Conservation (phyloP, 768 basidiomycete genomes). For the Leucocoprinus sp. region DNA sequence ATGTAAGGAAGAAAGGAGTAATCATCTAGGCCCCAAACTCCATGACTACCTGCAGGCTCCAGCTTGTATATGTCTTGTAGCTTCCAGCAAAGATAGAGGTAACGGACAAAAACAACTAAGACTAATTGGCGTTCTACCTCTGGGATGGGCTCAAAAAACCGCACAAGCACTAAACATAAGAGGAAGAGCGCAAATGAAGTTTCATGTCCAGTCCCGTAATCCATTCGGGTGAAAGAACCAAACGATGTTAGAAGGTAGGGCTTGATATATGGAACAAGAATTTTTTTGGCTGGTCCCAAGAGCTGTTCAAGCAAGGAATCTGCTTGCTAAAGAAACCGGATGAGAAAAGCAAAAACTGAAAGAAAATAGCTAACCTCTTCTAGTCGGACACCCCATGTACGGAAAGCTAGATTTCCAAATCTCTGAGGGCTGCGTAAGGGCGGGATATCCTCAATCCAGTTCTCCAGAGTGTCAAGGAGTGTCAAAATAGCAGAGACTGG, state of each 20-base stretch:
- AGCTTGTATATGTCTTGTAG: slow-evolving; percentile 85
- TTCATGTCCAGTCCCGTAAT: slow-evolving; percentile 98
- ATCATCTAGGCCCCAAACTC: slow-evolving; percentile 97
- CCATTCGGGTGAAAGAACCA: slow-evolving; percentile 84
- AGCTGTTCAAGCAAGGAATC: slow-evolving; percentile 41
- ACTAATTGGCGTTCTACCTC: slow-evolving; percentile 55
- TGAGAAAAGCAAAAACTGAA: neutral
- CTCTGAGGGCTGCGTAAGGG: slow-evolving; percentile 67
- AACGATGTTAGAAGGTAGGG: slow-evolving; percentile 81
- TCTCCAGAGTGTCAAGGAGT: slow-evolving; percentile 58
- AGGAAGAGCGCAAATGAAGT: slow-evolving; percentile 79
- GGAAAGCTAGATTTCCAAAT: slow-evolving; percentile 88
- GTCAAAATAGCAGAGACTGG: slow-evolving; percentile 37
- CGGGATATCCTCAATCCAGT: slow-evolving; percentile 79
- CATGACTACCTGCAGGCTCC: slow-evolving; percentile 95
- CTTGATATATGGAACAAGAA: slow-evolving; percentile 54
- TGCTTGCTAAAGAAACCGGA: slow-evolving; percentile 35
- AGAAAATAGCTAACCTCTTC: slow-evolving; percentile 51
- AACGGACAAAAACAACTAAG: slow-evolving; percentile 64
- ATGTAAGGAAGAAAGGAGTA: slow-evolving; percentile 84
- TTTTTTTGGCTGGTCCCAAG: slow-evolving; percentile 35
- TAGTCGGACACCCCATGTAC: slow-evolving; percentile 73
- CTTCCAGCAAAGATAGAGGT: slow-evolving; percentile 74
- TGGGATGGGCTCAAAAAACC: slow-evolving; percentile 50
- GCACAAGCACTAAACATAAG: slow-evolving; percentile 58